Base-by-base conservation (phyloP, 805 yeast genomes). In the Cyberlindnera galapagoensis region DNA sequence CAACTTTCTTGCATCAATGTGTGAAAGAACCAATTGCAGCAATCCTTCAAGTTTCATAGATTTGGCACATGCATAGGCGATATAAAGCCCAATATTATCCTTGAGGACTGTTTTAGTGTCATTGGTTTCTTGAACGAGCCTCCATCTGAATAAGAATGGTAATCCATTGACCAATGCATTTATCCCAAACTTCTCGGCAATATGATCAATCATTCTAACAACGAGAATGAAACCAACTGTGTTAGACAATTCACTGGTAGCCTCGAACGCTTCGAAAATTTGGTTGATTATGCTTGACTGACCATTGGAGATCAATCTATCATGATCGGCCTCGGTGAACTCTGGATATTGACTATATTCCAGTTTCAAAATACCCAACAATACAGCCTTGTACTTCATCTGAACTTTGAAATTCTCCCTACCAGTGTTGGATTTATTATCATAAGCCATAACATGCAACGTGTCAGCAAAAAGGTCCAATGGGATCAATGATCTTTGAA, bases 131-230 rank as follows among this genome's bases (percentile, higher is more conserved):
- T 31, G 28, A 30, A 35, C 16, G 11, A 62, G 22, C 26, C 53
- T 55, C 76, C 76, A 71, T 34, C 59, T 60, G 34, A 58, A 58
- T 39, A 69, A 63, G 40, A 61, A 67, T 3, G 74, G 67, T 4
- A 71, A 36, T 29, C 62, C 65, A 39, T 69, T 68, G 37, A 52
- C 60, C 15, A 68, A 44, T 17, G 69, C 63, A 42, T 71, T 72
- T 30, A 70, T 51, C 2, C 78, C 79, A 33, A 62, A 62, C 18
- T 55, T 56, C 9, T 45, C 35, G 14, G 56, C 35, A 19, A 64
- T 36, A 7, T 43, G 24, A 4, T 47, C 43, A 18, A 46, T 21
- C 23, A 42, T 25, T 3, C 30, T 18, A 12, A 44, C 24, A n/a
- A 38, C 16, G 4, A 36, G 10, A 3, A 24, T 23, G 20, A 36